Conservation (phyloP, 1,284 basidiomycete species). For the Trametes pubescens region DNA sequence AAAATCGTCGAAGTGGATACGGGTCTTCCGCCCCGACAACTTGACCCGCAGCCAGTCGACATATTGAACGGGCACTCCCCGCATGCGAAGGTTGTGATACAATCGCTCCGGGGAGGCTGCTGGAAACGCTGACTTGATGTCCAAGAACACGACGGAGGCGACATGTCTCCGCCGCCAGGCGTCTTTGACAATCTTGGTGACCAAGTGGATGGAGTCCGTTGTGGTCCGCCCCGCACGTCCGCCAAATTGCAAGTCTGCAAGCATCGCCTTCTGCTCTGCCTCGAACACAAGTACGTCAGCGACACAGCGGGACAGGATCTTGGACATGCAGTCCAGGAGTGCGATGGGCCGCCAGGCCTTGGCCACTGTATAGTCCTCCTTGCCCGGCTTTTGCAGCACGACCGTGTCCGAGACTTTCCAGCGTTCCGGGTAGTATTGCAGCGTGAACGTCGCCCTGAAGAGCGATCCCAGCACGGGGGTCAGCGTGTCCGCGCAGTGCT, state of each 20-base stretch:
- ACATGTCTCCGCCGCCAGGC: too few species aligned
- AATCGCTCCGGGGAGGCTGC: conserved; percentile 42
- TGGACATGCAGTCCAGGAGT: conserved; percentile 45
- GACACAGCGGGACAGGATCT: conserved; percentile 39
- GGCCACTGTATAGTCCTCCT: conserved; percentile 43
- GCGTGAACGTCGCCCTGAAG: conserved; percentile 40
- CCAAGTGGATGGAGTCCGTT: conserved; percentile 45
- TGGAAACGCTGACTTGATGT: conserved; percentile 52
- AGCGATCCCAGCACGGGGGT: conserved; percentile 39
- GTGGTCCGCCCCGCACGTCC: conserved; percentile 45
- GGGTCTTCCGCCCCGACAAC: conserved; percentile 37
- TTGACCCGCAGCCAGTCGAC: conserved; percentile 37
- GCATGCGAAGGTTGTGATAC: conserved; percentile 42
- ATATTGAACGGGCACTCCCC: conserved; percentile 40
- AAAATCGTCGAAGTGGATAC: conserved; percentile 43
- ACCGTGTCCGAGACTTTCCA: conserved; percentile 46
- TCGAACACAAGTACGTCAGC: conserved; percentile 34
- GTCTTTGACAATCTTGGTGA: conserved; percentile 43
- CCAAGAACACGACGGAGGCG: conserved; percentile 46
- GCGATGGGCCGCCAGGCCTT: conserved; percentile 50
- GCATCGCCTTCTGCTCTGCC: conserved; percentile 30
- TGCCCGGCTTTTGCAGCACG: conserved; percentile 49
- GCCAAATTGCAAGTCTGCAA: conserved; percentile 44
- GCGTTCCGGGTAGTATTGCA: conserved; percentile 40
- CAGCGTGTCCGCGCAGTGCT: conserved; percentile 38